phyloP scores from a whole-genome alignment of 192 early-diverging fungal genomes.

The Oehlia diaphana region DNA sequence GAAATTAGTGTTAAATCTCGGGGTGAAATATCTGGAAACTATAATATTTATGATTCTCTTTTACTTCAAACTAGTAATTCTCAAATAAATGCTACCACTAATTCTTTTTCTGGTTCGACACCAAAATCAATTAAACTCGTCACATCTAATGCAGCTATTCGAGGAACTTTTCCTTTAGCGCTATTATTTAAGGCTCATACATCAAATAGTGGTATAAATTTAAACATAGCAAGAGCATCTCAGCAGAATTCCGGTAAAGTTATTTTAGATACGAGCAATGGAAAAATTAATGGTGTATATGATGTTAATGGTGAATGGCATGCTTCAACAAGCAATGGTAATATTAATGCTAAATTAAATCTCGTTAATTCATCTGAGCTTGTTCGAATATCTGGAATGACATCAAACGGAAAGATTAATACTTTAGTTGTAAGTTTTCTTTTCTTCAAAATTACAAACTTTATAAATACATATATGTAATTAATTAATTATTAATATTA shows the following conservation, averaged over 20 bases:
- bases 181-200: not conserved
- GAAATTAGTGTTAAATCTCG: not conserved
- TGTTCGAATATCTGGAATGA: not conserved
- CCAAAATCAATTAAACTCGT: not conserved
- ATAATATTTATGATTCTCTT: not conserved
- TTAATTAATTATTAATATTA: not conserved
- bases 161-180: not conserved
- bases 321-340: constrained; percentile 8
- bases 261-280: not conserved
- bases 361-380: not conserved
- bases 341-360: not conserved
- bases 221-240: not conserved
- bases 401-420: not conserved
- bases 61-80: not conserved
- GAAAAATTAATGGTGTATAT: constrained; percentile 11
- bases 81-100: not conserved
- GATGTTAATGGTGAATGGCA: constrained; percentile 5
- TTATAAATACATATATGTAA: too few relatives aligned
- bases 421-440: not conserved
- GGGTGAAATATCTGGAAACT: not conserved
- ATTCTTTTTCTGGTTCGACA: not conserved
- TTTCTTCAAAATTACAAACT: not conserved
- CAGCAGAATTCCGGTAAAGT: not conserved
- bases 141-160: not conserved
- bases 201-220: not conserved